Conservation (phyloP, 2,329 filamentous ascomycete genomes). For the Stagonosporopsis cucurbitacearum region DNA sequence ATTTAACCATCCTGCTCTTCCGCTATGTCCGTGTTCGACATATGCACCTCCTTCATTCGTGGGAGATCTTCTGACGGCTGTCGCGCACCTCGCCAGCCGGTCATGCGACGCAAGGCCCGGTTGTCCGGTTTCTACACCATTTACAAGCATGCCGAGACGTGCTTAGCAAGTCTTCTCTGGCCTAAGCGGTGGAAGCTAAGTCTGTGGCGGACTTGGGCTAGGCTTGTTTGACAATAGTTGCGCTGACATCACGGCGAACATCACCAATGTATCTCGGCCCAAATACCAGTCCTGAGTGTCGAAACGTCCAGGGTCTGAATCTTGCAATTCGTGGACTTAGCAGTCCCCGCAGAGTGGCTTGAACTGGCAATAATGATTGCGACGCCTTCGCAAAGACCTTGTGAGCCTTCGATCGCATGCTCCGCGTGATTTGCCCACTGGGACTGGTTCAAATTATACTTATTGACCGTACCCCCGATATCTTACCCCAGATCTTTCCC, state of each 20-base stretch:
- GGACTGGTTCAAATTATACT: slow-evolving; percentile 12
- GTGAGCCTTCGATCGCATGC: slow-evolving; percentile 1
- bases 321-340: slow-evolving; percentile 14
- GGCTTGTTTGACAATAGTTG: slow-evolving; percentile 6
- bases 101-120: slow-evolving; percentile 2
- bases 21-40: too few relatives aligned
- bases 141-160: slow-evolving; percentile 18
- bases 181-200: slow-evolving; percentile 18
- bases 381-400: not conserved
- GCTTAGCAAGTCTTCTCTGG: slow-evolving; percentile 17
- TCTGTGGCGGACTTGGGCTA: slow-evolving; percentile 17
- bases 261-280: not conserved
- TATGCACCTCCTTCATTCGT: not conserved
- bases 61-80: not conserved
- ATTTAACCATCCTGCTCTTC: not conserved
- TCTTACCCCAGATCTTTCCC: slow-evolving; percentile 19
- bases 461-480: slow-evolving; percentile 17
- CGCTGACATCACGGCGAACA: slow-evolving; percentile 3
- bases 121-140: slow-evolving; percentile 15
- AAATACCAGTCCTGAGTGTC: not conserved
- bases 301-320: slow-evolving; percentile 1
- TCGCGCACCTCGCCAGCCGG: not conserved
- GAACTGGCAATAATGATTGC: slow-evolving; percentile 1
- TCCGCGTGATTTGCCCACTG: slow-evolving; percentile 5
- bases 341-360: slow-evolving; percentile 9